A percentile compares a stretch with the other conserved stretches of the same genome.
phyloP scores from a whole-genome alignment of 441 rosid genomes.

The Pelargonium fulgidum region DNA sequence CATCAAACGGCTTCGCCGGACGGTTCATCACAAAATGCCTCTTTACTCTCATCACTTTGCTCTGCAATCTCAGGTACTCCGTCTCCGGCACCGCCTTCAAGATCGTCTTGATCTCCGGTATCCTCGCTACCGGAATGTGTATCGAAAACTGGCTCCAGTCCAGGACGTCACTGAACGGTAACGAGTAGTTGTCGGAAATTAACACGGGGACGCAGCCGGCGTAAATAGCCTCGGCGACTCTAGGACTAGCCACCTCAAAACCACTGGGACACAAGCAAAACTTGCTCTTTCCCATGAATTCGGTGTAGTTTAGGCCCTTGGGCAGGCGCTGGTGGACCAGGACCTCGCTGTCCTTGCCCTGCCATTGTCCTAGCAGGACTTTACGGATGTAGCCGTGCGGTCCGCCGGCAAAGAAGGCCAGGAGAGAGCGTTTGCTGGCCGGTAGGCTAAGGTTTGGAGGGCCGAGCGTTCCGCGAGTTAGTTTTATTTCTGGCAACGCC shows the following conservation, averaged over 20 bases:
- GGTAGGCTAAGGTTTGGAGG: conserved; percentile 22
- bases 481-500: conserved; percentile 55
- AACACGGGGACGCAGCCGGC: conserved; percentile 75
- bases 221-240: conserved; percentile 49
- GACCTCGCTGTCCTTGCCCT: conserved; percentile 40
- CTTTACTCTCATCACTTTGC: conserved; percentile 44
- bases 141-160: conserved; percentile 60
- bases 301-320: conserved; percentile 39
- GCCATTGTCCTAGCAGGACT: conserved; percentile 50
- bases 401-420: conserved; percentile 75
- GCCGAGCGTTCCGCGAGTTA: conserved; percentile 32
- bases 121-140: conserved; percentile 40
- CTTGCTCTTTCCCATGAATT: conserved; percentile 48
- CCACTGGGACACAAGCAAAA: conserved; percentile 86
- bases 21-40: conserved; percentile 62
- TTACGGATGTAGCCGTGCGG: conserved; percentile 49
- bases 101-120: conserved; percentile 54
- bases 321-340: conserved; percentile 52
- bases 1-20: conserved; percentile 60
- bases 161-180: conserved; percentile 70
- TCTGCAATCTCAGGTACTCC: conserved; percentile 42
- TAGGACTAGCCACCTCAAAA: conserved; percentile 77
- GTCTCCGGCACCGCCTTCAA: conserved; percentile 30
- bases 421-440: conserved; percentile 34
- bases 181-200: conserved; percentile 52